Base-by-base conservation (phyloP, 306 rosid genomes). In the Abrus pulchellus region DNA sequence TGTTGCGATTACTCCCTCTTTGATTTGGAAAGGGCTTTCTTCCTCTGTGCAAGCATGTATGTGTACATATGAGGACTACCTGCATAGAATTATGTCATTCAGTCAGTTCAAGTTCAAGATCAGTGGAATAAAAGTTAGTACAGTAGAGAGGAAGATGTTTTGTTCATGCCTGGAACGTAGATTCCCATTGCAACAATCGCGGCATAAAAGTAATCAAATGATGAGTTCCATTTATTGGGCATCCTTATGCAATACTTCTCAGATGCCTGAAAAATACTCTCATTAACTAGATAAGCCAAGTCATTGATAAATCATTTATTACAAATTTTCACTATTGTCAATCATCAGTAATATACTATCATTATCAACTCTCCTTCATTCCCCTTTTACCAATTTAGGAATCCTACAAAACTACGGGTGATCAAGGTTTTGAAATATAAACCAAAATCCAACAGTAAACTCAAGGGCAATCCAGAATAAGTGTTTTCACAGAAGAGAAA, bases 161-260 rank as follows among this genome's bases (percentile, higher is more conserved):
- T 82, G 68, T 74, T 53, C 86, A 60, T 86, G 83, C 98, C 98
- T 87, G 98, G 97, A 34, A 81, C 87, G 76, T 94, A 91, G 85
- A 86, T 73, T 66, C 75, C 91, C 27, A 92, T 67, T 44, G 33
- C 82, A 43, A 88, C 3, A 55, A 94, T 81, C 0, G 94, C 71
- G 0, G 76, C 69, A 74, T 84, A 82, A 78, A 88, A 86, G 90
- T 76, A 90, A 76, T 94, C 97, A 14, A 92, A 86, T 12, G 95
- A 89, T 80, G 82, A 86, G 88, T 94, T 94, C 94, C 90, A 94
- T 81, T 72, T 85, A 85, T 92, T 94, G 28, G 98, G 98, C 98
- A 94, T 92, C 88, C 94, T 86, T 81, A 89, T 36, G 80, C 89
- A 89, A 75, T 90, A 94, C 86, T 86, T 90, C 78, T 85, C 95